Evolutionary conservation across 257 asterid genomes (phyloP).

Genomic region (Ligustrum vulgare): DNA sequence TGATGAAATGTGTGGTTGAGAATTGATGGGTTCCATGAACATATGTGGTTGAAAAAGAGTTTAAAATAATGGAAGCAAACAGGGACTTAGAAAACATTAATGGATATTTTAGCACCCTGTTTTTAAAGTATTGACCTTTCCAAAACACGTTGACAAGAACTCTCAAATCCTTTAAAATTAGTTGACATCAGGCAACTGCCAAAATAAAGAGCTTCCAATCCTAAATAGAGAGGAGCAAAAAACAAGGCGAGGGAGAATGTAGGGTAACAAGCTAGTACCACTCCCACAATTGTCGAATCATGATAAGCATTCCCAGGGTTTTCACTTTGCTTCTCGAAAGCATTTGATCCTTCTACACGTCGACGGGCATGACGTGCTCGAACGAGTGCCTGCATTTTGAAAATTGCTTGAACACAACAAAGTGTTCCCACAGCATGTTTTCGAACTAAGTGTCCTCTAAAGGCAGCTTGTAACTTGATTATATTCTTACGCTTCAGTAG

Average conservation of each 20-base stretch:
- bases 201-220: constrained; percentile 10
- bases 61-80: no score
- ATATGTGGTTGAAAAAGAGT: no score
- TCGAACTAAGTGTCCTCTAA: constrained; percentile 91
- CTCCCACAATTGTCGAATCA: constrained; percentile 16
- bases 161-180: neutral
- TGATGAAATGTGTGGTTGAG: no score
- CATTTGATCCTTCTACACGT: constrained; percentile 29
- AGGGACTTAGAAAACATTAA: no score
- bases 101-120: neutral
- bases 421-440: constrained; percentile 88
- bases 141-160: neutral
- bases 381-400: constrained; percentile 87
- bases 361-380: constrained; percentile 62
- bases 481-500: constrained; percentile 56
- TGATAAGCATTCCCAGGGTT: constrained; percentile 31
- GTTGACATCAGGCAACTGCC: neutral
- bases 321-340: constrained; percentile 29
- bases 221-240: neutral
- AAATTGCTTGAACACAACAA: constrained; percentile 85
- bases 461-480: constrained; percentile 85
- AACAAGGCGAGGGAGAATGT: constrained; percentile 12
- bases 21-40: no score
- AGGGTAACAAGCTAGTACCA: constrained; percentile 11
- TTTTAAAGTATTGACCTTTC: neutral